These are phyloP conservation scores for Gyromitra esculenta DNA, from an alignment of 2,329 filamentous ascomycete genomes.

Conservation along the genomic window DNA sequence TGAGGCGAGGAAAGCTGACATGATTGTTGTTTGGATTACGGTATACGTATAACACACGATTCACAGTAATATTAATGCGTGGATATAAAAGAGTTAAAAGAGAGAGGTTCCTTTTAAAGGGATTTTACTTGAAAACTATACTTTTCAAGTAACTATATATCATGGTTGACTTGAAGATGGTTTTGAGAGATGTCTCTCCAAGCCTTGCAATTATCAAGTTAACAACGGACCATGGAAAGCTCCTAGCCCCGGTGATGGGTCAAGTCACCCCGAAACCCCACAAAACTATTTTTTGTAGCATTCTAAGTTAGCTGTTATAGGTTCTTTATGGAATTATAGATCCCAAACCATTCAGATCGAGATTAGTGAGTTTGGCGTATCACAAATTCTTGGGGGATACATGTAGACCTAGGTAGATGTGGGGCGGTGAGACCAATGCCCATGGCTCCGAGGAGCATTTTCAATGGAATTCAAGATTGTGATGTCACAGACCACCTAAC, in stretches of 20 bases:
- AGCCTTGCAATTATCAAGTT: too few relatives aligned
- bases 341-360: not conserved
- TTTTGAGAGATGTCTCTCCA: too few relatives aligned
- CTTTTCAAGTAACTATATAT: constrained; percentile 2
- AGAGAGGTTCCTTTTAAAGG: not conserved
- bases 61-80: not conserved
- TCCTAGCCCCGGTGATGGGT: too few relatives aligned
- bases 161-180: not conserved
- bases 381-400: not conserved
- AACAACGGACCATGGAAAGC: too few relatives aligned
- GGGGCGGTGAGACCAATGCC: not conserved
- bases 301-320: not conserved
- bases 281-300: not conserved
- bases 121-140: not conserved
- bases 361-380: not conserved
- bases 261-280: too few relatives aligned
- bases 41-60: not conserved
- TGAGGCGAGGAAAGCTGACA: not conserved
- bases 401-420: too few relatives aligned
- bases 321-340: not conserved
- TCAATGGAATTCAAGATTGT: not conserved
- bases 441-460: not conserved
- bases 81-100: not conserved
- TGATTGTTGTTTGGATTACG: not conserved
- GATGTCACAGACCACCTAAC: not conserved